Base-by-base conservation (phyloP, 805 yeast species). In the Wickerhamomyces chaumierensis region DNA sequence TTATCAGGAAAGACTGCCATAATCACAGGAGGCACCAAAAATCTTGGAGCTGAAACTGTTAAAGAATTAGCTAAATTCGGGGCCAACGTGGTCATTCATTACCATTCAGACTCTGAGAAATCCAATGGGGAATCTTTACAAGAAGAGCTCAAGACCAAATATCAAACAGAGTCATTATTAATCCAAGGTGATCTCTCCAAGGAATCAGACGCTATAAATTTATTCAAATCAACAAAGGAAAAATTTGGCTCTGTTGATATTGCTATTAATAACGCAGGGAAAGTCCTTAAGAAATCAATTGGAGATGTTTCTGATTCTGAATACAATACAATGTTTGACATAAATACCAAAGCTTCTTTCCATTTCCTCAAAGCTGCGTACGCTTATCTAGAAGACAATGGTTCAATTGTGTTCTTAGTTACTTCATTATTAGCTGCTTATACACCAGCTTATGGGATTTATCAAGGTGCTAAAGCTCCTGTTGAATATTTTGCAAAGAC, bases 251-350 rank as follows among this genome's bases (percentile, higher is more conserved):
- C 58, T 17, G 60, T 74, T 45, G 81, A 78, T 48, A 65, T 73
- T 51, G 84, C 83, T n/a, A 63, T 78, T 48, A 77, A 77, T 60
- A 76, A 74, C 46, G 78, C 76, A 31, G 85, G 85, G 38, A 72
- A 59, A 66, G 84, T 78, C 18, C 60, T 78, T 55, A 76, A 78
- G 63, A 78, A 78, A 53, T 71, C 75, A 29, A 48, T 77, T 37
- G 58, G 57, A 27, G 75, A 74, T n/a, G 61, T 68, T 41, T 42
- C 71, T n/a, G 67, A 71, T 39, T 63, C 58, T 21, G 84, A 78
- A 49, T 78, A 61, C 48, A 80, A 74, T 44, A 42, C 47, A 18
- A 66, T 78, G 78, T 68, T 68, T 47, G 51, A 55, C 28, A 55
- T 68, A 54, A 78, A 78, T 63, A 63, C 76, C 48, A 76, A 70